Evolutionary conservation across 148 eudicot genomes (phyloP), one percentile per base, ranked within the genome.

Genomic region (Vaccinium vitisidaea): DNA sequence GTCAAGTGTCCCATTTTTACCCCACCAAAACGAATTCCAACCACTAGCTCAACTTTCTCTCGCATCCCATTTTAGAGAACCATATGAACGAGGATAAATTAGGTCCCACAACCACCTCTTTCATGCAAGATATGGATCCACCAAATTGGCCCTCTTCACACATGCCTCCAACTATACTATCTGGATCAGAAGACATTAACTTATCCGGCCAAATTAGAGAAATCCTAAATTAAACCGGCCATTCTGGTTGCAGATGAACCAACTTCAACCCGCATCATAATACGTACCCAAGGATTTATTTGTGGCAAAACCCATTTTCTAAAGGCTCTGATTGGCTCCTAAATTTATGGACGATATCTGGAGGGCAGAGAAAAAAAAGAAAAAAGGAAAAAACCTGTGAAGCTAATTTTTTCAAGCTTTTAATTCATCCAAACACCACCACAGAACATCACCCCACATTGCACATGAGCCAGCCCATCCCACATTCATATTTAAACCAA

Each of bases 101-200:
- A 77, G 83, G 87, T 5, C 85, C 90, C 88, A 79, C 83, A 7
- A 27, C 30, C 77, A 80, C 67, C 74, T 54, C 63, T 54, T 53
- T 78, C n/a, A 53, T 53, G 63, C 81, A 78, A 53, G 81, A 53
- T 19, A 39, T 52, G 53, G 19, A 58, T 80, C 30, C 46, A 43
- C 49, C 71, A 58, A 59, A 43, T 39, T 11, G 71, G 52, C 73
- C 52, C 83, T n/a, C 32, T 18, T 61, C 6, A 43, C 82, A 80
- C 32, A n/a, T 39, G 73, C 13, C 83, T 32, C 69, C 13, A 21
- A 69, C 39, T 39, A 30, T 39, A 19, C 69, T 75, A 0, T 65
- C 76, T 15, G 87, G 88, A 86, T 73, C 86, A 61, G 77, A 75
- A 78, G 58, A 84, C 54, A 79, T 4, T 23, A 13, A 43, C 67